Conservation (phyloP, 768 basidiomycete species). For the Boletus tylopilopsis region DNA sequence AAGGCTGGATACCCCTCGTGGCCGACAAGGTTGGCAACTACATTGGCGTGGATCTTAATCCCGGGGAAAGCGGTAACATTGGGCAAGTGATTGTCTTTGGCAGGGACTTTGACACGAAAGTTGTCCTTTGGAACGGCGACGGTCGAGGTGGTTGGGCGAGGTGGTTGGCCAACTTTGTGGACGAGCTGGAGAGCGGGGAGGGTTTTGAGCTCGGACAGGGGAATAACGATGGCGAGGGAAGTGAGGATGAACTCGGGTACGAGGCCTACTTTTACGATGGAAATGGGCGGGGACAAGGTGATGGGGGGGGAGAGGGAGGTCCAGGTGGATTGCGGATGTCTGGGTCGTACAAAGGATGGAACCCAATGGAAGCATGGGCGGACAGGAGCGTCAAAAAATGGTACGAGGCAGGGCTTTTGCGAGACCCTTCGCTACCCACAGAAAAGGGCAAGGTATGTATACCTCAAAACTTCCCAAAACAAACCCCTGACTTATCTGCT, state of each 20-base stretch:
- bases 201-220: constrained; percentile 73
- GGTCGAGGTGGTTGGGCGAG: constrained; percentile 91
- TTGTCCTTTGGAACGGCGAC: constrained; percentile 91
- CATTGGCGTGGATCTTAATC: constrained; percentile 91
- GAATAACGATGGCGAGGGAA: constrained; percentile 60
- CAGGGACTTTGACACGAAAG: constrained; percentile 98
- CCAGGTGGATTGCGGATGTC: constrained; percentile 67
- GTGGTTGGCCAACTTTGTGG: constrained; percentile 88
- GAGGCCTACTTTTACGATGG: constrained; percentile 86
- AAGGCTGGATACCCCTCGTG: constrained; percentile 96
- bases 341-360: constrained; percentile 92
- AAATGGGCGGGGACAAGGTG: constrained; percentile 69
- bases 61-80: constrained; percentile 64
- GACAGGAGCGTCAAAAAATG: constrained; percentile 85
- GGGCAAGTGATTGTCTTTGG: constrained; percentile 99
- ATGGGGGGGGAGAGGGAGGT: constrained; percentile 73
- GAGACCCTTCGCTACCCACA: constrained; percentile 39
- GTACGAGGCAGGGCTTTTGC: constrained; percentile 73
- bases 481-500: constrained; percentile 15
- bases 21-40: constrained; percentile 96
- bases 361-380: constrained; percentile 88
- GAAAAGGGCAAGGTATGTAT: constrained; percentile 50
- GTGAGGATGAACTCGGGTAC: constrained; percentile 83
- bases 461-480: not conserved
- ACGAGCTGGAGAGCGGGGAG: constrained; percentile 88